Base-by-base conservation (phyloP, 2,329 filamentous ascomycete species). In the Exophiala spinifera region DNA sequence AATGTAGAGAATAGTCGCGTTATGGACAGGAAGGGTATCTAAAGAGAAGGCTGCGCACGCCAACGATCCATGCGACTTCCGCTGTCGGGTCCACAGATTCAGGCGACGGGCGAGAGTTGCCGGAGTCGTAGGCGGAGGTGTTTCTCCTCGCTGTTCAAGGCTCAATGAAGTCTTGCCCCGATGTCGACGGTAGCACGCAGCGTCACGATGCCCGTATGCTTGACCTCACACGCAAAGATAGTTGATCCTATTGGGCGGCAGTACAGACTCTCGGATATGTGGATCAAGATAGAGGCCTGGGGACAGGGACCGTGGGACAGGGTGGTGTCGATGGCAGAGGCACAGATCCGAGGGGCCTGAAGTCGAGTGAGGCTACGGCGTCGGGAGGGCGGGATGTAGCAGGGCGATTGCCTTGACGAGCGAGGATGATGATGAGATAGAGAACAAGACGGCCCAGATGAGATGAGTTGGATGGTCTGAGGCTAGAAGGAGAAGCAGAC, bases 1-100 rank as follows among this genome's bases (percentile, higher is more conserved):
- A 21, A 19, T 57, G 52, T 55, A 55, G 57, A 52, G 57, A 51
- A 52, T 45, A n/a, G n/a, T n/a, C n/a, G n/a, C n/a, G n/a, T n/a
- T n/a, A n/a, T n/a, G n/a, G n/a, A n/a, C n/a, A 54, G 25, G 45
- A 52, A 43, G 51, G 50, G 45, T 48, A 54, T 55, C 53, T 39
- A 39, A 15, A n/a, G 55, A 50, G 23, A 36, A 50, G 53, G 51
- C 46, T 50, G 57, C 51, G 50, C 48, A 48, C 49, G 48, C 44
- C 45, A 46, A 53, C 34, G 36, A 47, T 39, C 51, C 54, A 55
- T 50, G 37, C 33, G 53, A 54, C 52, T 45, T 43, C 49, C 44
- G 37, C 48, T 25, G 44, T 37, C 46, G 28, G 25, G 39, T 28
- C 31, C 28, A 31, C 39, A 34, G 39, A 36, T 46, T n/a, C 20